Conservation (phyloP, 2,329 filamentous ascomycete genomes). For the Fusarium bulbicola region DNA sequence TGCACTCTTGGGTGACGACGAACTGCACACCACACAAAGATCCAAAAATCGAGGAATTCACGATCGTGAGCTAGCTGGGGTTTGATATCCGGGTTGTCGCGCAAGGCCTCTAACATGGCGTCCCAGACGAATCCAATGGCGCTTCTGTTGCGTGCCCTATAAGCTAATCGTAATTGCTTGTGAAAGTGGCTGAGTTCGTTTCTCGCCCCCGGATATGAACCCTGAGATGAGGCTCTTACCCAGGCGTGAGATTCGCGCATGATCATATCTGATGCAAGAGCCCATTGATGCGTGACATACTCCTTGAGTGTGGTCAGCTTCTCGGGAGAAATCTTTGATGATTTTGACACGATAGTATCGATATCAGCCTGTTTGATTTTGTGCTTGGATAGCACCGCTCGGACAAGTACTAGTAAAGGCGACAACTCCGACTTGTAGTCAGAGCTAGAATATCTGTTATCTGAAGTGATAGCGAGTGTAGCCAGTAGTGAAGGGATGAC, state of each 20-base stretch:
- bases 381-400: slow-evolving; percentile 30
- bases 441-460: slow-evolving; percentile 30
- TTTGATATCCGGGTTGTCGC: slow-evolving; percentile 37
- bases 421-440: slow-evolving; percentile 31
- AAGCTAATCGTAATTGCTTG: slow-evolving; percentile 44
- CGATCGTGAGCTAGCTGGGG: slow-evolving; percentile 45
- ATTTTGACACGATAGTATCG: slow-evolving; percentile 21
- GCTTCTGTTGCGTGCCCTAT: slow-evolving; percentile 42
- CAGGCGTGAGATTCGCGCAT: slow-evolving; percentile 34
- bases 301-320: slow-evolving; percentile 35
- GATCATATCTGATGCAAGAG: slow-evolving; percentile 37
- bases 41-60: slow-evolving; percentile 52
- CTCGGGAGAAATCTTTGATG: slow-evolving; percentile 19
- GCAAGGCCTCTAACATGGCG: slow-evolving; percentile 42
- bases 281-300: slow-evolving; percentile 46
- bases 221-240: slow-evolving; percentile 15
- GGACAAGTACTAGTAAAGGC: slow-evolving; percentile 45
- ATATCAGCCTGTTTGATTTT: slow-evolving; percentile 34
- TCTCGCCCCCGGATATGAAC: background rate
- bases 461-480: slow-evolving; percentile 46
- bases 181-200: slow-evolving; percentile 35
- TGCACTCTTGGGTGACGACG: slow-evolving; percentile 43
- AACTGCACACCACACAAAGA: slow-evolving; percentile 52
- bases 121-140: slow-evolving; percentile 48
- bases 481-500: slow-evolving; percentile 47